Evolutionary conservation across 805 yeast genomes (phyloP).

Genomic region (Hyphopichia homilentoma): DNA sequence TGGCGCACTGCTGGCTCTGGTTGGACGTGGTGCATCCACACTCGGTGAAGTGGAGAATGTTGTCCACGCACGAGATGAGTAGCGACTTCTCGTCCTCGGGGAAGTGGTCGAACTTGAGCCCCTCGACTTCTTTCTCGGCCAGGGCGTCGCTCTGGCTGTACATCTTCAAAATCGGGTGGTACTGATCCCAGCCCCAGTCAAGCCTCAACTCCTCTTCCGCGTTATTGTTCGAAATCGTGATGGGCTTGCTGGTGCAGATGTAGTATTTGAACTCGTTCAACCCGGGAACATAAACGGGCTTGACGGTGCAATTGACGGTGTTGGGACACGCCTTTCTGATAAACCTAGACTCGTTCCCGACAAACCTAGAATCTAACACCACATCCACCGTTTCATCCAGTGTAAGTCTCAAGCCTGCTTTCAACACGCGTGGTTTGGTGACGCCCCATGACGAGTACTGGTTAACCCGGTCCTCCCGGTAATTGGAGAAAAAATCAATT

Average conservation of each 20-base stretch:
- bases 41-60: slow-evolving; percentile 57
- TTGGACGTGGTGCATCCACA: slow-evolving; percentile 51
- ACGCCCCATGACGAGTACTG: slow-evolving; percentile 77
- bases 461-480: slow-evolving; percentile 62
- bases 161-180: slow-evolving; percentile 68
- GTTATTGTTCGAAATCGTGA: slow-evolving; percentile 29
- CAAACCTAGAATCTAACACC: slow-evolving; percentile 74
- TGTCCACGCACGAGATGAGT: slow-evolving; percentile 59
- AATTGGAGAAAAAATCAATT: slow-evolving; percentile 60
- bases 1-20: slow-evolving; percentile 48
- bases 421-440: slow-evolving; percentile 42
- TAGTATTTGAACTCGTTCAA: slow-evolving; percentile 44
- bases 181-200: slow-evolving; percentile 85
- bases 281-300: slow-evolving; percentile 44
- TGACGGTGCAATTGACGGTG: slow-evolving; percentile 67
- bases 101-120: slow-evolving; percentile 50
- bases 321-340: slow-evolving; percentile 64
- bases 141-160: slow-evolving; percentile 21
- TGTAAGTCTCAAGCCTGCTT: slow-evolving; percentile 10
- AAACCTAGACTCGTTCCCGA: slow-evolving; percentile 75
- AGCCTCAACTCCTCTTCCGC: slow-evolving; percentile 70
- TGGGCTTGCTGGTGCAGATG: slow-evolving; percentile 52
- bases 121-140: slow-evolving; percentile 18
- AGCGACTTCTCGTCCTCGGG: slow-evolving; percentile 50
- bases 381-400: slow-evolving; percentile 39